Base-by-base conservation (phyloP, 1,284 basidiomycete genomes). In the Ganoderma lucidum region DNA sequence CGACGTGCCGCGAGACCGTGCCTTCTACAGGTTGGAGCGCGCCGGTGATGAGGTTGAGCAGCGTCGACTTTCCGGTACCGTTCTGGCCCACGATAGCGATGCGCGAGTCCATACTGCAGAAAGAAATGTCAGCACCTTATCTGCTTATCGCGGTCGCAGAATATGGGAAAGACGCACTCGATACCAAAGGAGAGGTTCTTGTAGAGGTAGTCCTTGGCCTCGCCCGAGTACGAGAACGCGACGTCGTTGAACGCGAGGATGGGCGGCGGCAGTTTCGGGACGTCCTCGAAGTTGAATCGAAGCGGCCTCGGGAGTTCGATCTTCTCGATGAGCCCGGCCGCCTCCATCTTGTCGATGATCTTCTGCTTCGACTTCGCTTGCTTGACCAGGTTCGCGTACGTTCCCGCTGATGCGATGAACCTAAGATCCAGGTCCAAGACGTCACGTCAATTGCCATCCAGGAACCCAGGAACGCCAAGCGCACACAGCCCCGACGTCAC, bases 281-380 rank as follows among this genome's bases (percentile, higher is more conserved):
- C 90, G 78, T 98, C 96, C 82, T 99, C 97, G 80, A 99, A 99
- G 88, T 98, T 93, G 90, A 99, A 99, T 65, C 90, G 88, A 65
- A 99, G 84, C 53, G 89, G 88, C 77, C 88, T 91, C 63, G 89
- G 87, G 8, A 81, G 79, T 78, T 95, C 93, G 68, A 98, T 86
- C 82, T 96, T 96, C 83, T 99, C 96, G 78, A 99, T 88, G 56
- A 99, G 87, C 76, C 97, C 97, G 15, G 97, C 97, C n/a, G 97
- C 97, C 87, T 99, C 97, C 97, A 99, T 99, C 90, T 99, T 99
- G 88, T 99, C 97, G 82, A 99, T 98, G 74, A 98, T 98, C 86
- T 99, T 99, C 83, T 99, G 97, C 85, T 99, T 99, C 62, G 96
- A 98, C 86, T 99, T 99, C 77, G 97, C 97, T 84, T 99, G 97